Base-by-base conservation (phyloP, 2,329 filamentous ascomycete genomes). In the Penicillium sp. region DNA sequence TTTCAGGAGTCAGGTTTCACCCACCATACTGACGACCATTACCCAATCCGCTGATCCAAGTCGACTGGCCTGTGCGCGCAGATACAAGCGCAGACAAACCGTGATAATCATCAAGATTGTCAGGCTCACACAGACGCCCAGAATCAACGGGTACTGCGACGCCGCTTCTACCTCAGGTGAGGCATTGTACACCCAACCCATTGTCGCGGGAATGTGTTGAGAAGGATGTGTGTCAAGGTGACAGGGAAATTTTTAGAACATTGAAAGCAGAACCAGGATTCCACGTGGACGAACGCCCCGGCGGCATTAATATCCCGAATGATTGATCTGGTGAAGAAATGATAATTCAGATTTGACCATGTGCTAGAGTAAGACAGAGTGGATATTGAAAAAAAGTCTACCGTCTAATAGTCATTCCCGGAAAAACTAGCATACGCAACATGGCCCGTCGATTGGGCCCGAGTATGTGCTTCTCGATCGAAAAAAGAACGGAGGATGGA, bases 101-200 rank as follows among this genome's bases (percentile, higher is more conserved):
- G 80, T 71, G 4, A 71, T 55, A 1, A 78, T 71, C 58, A 83
- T 82, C 4, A 84, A 57, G 0, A 78, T 55, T 0, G 81, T 81
- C 14, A 85, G 67, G 22, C 76, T 69, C n/a, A 79, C 61, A 62
- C 79, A 83, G 26, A 85, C 78, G n/a, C 76, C 73, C 26, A 85
- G 73, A 45, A 85, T 84, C 37, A 75, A 76, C 22, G 71, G 78
- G 61, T 80, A 85, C 55, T 84, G 73, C 3, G 83, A 85, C 58
- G 73, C 64, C 22, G 71, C 75, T 49, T 85, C 75, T 26, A 84
- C 73, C 65, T 81, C 80, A 6, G 79, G 73, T 7, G 80, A 73
- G 53, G 80, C 82, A 73, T 84, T 79, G 46, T 79, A 65, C 49
- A 85, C 82, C 83, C 82, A 85, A 58, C 73, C 77, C 82, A 84